Evolutionary conservation across 805 yeast species (phyloP).

Genomic region (Monosporozyma aerobia): DNA sequence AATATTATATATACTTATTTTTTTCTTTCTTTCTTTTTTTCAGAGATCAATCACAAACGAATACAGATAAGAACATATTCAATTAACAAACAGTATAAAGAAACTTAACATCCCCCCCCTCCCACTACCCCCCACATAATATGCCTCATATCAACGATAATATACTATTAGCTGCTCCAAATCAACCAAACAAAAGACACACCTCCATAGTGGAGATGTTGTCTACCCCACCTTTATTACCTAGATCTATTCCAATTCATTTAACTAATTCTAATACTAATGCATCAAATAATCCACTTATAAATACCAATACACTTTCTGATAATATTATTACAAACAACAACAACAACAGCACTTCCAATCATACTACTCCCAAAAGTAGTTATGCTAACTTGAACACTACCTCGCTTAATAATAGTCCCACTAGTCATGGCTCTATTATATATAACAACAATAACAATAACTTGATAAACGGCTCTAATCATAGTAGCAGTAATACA

Average conservation of each 20-base stretch:
- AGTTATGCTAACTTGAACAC: background rate
- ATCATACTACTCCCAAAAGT: background rate
- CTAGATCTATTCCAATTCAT: constrained; percentile 3
- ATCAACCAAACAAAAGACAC: constrained; percentile 31
- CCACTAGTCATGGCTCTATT: constrained; percentile 1
- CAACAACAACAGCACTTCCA: background rate
- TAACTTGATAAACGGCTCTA: background rate
- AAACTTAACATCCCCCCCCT: too few species aligned
- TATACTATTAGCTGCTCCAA: constrained; percentile 3
- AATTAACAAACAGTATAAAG: background rate
- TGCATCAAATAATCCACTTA: background rate
- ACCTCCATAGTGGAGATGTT: constrained; percentile 68
- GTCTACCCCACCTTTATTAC: constrained; percentile 67
- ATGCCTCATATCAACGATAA: constrained; percentile 10
- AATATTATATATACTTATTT: background rate
- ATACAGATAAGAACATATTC: background rate
- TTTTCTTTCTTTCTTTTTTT: background rate
- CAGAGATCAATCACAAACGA: background rate
- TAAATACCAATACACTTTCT: background rate
- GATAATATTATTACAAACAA: background rate
- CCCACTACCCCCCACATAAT: background rate
- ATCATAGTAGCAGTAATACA: background rate
- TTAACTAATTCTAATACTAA: background rate
- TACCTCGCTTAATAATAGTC: background rate
- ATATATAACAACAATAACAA: background rate